Evolutionary conservation across 768 basidiomycete genomes (phyloP), one percentile per base, ranked within the genome.

Genomic region (Thelephora aurantiotincta): DNA sequence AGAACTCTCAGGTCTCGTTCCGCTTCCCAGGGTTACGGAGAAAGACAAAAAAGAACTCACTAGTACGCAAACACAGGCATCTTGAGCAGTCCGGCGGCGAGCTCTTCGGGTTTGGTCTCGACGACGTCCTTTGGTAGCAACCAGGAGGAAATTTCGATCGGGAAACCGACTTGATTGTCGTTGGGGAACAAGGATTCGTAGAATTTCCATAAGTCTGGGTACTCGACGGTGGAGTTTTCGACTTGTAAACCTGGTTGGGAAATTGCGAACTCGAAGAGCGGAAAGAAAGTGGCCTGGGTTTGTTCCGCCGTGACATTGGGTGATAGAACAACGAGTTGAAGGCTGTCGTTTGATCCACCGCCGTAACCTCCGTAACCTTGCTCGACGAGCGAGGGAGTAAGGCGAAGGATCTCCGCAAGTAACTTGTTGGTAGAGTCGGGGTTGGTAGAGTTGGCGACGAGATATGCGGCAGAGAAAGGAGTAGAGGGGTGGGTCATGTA

Each of bases 311-410:
- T 63, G 22, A 62, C 57, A 38, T 71, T 71, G 3, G 65, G 65
- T 0, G 58, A 60, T 23, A 67, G 44, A 42, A 59, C 60, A 9
- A 52, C 18, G 35, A 65, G 23, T 11, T 49, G n/a, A 30, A 68
- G n/a, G 30, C 48, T 36, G 14, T 49, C 2, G 47, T 57, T 46
- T 11, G 58, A 51, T 11, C 64, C 43, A 3, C 19, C 43, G 0
- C 50, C 57, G 42, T 66, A 72, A 2, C 69, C 70, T n/a, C 67
- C 66, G 72, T 70, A 74, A 1, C 67, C 69, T 1, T 55, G 58
- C 26, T 73, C 68, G 2, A 69, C 61, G n/a, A 72, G 55, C 5
- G 55, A 49, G 0, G 64, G 62, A 26, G 60, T 64, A 14, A 62
- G 51, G 22, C 55, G 65, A 22, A 71, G 42, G 22, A 67, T 59